A percentile compares a stretch with the other conserved stretches of the same genome.
Evolutionary conservation across 2,329 filamentous ascomycete genomes (phyloP).

Genomic region (Scedosporium boydii): DNA sequence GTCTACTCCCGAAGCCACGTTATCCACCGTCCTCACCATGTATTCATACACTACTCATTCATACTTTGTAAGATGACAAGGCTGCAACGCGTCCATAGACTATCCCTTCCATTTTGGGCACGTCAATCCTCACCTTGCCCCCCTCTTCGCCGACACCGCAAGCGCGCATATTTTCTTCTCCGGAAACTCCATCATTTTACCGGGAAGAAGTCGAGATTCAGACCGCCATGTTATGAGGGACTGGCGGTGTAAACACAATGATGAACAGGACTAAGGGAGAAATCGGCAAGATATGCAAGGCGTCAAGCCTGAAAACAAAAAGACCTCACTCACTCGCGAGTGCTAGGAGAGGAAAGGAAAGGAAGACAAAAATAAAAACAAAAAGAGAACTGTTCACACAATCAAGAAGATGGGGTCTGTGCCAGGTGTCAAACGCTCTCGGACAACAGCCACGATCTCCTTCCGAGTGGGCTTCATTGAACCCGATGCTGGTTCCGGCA

Average conservation of each 20-base stretch:
- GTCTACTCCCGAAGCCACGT: not conserved
- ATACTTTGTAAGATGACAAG: not conserved
- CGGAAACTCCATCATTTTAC: not conserved
- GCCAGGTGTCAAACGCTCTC: too few relatives aligned
- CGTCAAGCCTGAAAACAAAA: too few relatives aligned
- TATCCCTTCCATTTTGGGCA: not conserved
- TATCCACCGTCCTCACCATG: too few relatives aligned
- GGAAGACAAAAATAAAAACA: not conserved
- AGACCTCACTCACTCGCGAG: too few relatives aligned
- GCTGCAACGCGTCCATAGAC: not conserved
- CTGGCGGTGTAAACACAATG: not conserved
- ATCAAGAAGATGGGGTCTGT: not conserved
- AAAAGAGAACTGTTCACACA: not conserved
- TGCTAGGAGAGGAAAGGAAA: not conserved
- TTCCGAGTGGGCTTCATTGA: too few relatives aligned
- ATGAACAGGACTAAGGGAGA: not conserved
- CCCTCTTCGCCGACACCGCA: not conserved
- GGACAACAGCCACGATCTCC: too few relatives aligned
- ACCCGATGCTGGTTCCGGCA: too few relatives aligned
- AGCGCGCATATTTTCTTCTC: not conserved
- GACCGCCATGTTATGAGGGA: not conserved
- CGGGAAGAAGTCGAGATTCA: not conserved
- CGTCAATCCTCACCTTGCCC: not conserved
- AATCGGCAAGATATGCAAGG: too few relatives aligned
- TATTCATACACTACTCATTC: too few relatives aligned